Percentiles rank a stretch among this genome's conserved stretches.
Conservation (phyloP, 495 filamentous ascomycete genomes). For the Lasiosphaeris hirsuta region DNA sequence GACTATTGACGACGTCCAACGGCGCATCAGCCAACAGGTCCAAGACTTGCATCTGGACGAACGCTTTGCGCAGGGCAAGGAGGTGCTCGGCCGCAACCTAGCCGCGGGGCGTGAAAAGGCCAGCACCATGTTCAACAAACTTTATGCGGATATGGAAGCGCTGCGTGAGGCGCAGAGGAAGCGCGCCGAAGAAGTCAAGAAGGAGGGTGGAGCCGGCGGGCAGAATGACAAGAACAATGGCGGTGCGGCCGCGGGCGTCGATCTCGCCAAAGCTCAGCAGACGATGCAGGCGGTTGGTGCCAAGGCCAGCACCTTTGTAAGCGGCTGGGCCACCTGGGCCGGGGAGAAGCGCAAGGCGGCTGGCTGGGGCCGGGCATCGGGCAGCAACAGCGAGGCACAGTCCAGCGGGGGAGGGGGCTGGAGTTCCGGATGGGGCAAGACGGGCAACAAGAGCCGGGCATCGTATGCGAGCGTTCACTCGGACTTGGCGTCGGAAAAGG, state of each 20-base stretch:
- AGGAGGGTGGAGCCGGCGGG: constrained; percentile 25
- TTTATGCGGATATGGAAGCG: constrained; percentile 85
- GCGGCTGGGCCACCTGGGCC: constrained; percentile 94
- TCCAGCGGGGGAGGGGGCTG: constrained; percentile 28
- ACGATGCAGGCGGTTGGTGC: constrained; percentile 63
- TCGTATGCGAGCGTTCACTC: constrained; percentile 28
- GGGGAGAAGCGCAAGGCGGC: constrained; percentile 74
- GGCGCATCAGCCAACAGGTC: constrained; percentile 82
- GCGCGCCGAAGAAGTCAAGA: constrained; percentile 57
- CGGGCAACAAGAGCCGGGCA: constrained; percentile 33
- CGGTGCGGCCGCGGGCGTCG: constrained; percentile 44
- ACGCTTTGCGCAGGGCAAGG: constrained; percentile 68
- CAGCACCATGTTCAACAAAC: constrained; percentile 73
- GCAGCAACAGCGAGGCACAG: not conserved
- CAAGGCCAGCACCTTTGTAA: constrained; percentile 83
- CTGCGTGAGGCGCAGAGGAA: constrained; percentile 79
- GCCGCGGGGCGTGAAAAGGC: constrained; percentile 83
- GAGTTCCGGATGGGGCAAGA: constrained; percentile 35
- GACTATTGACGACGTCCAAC: constrained; percentile 90
- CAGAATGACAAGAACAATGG: constrained; percentile 20
- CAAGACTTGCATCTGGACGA: constrained; percentile 88
- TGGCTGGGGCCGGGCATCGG: constrained; percentile 45
- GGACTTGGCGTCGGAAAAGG: constrained; percentile 26
- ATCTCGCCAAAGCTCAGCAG: constrained; percentile 64
- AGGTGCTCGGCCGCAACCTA: constrained; percentile 74